Base-by-base conservation (phyloP, 192 early-diverging fungal species). In the Podila verticillata region DNA sequence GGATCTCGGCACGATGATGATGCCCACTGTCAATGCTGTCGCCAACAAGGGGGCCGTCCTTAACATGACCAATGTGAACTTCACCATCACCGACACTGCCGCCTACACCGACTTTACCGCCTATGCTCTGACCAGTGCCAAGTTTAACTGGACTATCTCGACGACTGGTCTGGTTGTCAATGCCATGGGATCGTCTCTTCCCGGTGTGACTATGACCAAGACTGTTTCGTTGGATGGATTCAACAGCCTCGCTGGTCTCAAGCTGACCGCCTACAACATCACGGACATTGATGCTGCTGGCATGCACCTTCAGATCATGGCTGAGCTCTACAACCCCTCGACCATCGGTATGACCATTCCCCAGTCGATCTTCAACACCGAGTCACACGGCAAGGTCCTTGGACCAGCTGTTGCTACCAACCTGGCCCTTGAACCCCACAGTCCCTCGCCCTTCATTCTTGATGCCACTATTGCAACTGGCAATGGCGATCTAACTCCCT, bases 71-170 rank as follows among this genome's bases (percentile, higher is more conserved):
- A 35, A 59, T 68, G 81, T 66, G 59, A 17, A 35, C 4, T 84
- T 87, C 48, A 44, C 39, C 5, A 71, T 87, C 63, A 62, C 49
- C 15, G 70, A 83, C 57, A 19, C 1, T 24, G 68, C 65, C 29
- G 72, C 62, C 30, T 85, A 83, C 84, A 68, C 68, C 30, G 67
- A 72, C 12, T 87, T 87, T 70, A 70, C 82, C 36, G 59, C 66
- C 35, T 78, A 73, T 22, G 72, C 86, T 69, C 61, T 87, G 60
- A 84, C 84, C 47, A 39, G 72, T 9, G 63, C 66, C 20, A 63
- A 61, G 7, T 87, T 87, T 59, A 72, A 73, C 26, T 87, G 86
- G 86, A 69, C 73, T 19, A 85, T 87, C 70, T 31, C 57, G 22
- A 63, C 81, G 47, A 22, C 24, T 17, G 67, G 71, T 49, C 72